These are phyloP conservation scores for Aplosporella prunicola DNA, from an alignment of 2,329 filamentous ascomycete genomes.

Conservation along the genomic window DNA sequence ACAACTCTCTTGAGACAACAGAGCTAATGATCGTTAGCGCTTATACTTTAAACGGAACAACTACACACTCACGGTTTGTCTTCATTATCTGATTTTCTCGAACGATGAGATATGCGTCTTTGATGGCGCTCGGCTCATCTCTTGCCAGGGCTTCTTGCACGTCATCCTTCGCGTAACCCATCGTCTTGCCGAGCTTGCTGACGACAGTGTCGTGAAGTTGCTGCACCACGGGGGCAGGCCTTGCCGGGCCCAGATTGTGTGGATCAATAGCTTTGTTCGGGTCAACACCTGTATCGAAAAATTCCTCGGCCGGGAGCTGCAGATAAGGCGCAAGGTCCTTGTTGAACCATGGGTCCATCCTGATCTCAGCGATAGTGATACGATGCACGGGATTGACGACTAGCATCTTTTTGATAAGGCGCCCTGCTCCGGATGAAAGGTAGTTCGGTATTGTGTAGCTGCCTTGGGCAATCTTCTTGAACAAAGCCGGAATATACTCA, in stretches of 20 bases:
- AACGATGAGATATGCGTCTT: constrained; percentile 97
- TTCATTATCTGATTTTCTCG: constrained; percentile 97
- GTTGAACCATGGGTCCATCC: constrained; percentile 87
- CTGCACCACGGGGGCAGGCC: constrained; percentile 66
- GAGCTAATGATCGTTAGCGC: constrained; percentile 31
- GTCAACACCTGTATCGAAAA: constrained; percentile 87
- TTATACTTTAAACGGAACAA: constrained; percentile 4
- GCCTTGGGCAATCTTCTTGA: constrained; percentile 94
- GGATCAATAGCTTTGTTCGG: constrained; percentile 84
- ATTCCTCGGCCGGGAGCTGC: constrained; percentile 79
- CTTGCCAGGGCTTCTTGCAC: constrained; percentile 89
- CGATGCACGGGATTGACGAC: constrained; percentile 91
- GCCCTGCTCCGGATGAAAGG: constrained; percentile 73
- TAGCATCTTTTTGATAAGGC: constrained; percentile 84
- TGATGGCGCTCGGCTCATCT: constrained; percentile 92
- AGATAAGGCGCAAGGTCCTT: constrained; percentile 81
- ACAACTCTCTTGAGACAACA: constrained; percentile 43
- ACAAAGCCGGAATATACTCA: constrained; percentile 93
- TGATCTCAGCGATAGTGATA: constrained; percentile 88
- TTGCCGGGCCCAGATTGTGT: constrained; percentile 65
- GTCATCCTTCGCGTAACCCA: constrained; percentile 93
- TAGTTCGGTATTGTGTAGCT: constrained; percentile 89
- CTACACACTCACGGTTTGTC: constrained; percentile 67
- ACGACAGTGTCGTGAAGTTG: constrained; percentile 88
- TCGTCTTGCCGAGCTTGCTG: constrained; percentile 91